Evolutionary conservation across 495 filamentous ascomycete genomes (phyloP).

Genomic region (Achaetomiella virescens): DNA sequence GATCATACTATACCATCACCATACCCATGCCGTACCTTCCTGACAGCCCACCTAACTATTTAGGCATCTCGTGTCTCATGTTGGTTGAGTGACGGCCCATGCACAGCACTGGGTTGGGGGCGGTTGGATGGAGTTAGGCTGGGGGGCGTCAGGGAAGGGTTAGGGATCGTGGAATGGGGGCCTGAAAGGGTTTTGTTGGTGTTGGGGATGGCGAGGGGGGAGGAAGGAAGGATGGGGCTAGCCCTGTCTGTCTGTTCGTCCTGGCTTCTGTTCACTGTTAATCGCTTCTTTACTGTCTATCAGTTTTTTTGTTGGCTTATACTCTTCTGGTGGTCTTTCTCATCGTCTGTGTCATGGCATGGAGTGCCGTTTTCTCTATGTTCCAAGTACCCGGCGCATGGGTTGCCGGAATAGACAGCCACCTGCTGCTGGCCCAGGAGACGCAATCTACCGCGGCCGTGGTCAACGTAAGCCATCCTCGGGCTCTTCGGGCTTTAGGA

Average conservation of each 20-base stretch:
- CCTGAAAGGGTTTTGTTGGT: not conserved
- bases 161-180: not conserved
- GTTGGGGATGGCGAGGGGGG: not conserved
- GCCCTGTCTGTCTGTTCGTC: not conserved
- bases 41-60: not conserved
- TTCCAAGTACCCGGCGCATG: no score
- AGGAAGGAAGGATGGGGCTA: not conserved
- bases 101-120: not conserved
- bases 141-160: not conserved
- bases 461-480: no score
- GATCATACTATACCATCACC: conserved; percentile 4
- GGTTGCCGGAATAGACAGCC: no score
- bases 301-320: no score
- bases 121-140: not conserved
- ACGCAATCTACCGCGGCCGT: no score
- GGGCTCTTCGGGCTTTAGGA: no score
- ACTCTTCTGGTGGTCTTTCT: no score
- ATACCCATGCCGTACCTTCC: not conserved
- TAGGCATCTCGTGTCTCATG: not conserved
- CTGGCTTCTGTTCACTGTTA: not conserved
- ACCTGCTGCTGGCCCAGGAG: no score
- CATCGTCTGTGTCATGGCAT: no score
- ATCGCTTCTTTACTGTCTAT: no score
- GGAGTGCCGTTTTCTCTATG: no score
- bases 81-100: not conserved